Evolutionary conservation across 805 yeast species (phyloP).

Genomic region (Myxozyma geophila): DNA sequence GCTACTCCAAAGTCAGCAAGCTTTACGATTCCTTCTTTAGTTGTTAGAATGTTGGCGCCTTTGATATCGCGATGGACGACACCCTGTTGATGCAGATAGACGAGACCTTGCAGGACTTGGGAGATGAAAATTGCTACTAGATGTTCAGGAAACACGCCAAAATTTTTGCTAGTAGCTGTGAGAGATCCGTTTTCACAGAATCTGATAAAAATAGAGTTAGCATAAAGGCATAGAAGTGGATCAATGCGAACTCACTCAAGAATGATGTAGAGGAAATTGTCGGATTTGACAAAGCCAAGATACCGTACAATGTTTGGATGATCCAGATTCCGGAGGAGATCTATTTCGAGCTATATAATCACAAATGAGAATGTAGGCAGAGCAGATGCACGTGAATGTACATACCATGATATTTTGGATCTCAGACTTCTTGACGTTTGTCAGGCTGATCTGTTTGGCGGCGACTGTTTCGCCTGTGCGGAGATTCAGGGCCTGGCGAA

Average conservation of each 20-base stretch:
- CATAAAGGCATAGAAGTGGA: not conserved
- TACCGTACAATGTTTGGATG: conserved; percentile 72
- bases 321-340: conserved; percentile 63
- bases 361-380: conserved; percentile 30
- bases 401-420: conserved; percentile 47
- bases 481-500: conserved; percentile 72
- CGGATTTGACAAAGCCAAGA: conserved; percentile 66
- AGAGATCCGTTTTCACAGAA: conserved; percentile 68
- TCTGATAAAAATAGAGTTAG: conserved; percentile 16
- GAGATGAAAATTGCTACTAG: conserved; percentile 55
- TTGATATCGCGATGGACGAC: conserved; percentile 79
- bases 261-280: conserved; percentile 58
- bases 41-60: conserved; percentile 71
- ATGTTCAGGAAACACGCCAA: conserved; percentile 60
- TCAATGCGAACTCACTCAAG: conserved; percentile 55
- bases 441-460: conserved; percentile 74
- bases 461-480: conserved; percentile 74
- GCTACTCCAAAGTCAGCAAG: conserved; percentile 83
- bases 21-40: conserved; percentile 66
- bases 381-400: conserved; percentile 37
- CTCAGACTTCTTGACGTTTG: conserved; percentile 44
- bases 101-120: conserved; percentile 64
- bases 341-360: conserved; percentile 66
- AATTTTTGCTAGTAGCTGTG: conserved; percentile 56
- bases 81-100: conserved; percentile 69